phyloP scores from a whole-genome alignment of 768 basidiomycete species.

The Suillus weaverae region DNA sequence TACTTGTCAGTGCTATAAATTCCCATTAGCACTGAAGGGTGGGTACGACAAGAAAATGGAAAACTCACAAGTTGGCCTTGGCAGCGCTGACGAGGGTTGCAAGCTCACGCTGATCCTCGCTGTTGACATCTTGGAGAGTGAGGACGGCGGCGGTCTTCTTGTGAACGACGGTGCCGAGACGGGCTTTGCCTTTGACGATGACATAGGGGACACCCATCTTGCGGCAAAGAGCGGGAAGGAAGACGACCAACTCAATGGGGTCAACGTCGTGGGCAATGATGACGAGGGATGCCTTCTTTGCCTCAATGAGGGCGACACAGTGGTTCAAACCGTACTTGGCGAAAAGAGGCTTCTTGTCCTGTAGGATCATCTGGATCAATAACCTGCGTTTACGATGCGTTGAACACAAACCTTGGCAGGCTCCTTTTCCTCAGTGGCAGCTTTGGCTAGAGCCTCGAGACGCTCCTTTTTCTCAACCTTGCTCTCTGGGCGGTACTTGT shows the following conservation, averaged over 20 bases:
- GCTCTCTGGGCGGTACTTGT: constrained; percentile 95
- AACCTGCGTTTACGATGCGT: not conserved
- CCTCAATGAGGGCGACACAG: constrained; percentile 91
- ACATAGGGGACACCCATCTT: constrained; percentile 99
- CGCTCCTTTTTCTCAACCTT: constrained; percentile 98
- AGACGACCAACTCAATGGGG: constrained; percentile 98
- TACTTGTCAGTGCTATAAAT: constrained; percentile 78
- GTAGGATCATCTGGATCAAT: constrained; percentile 1
- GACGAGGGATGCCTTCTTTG: constrained; percentile 96
- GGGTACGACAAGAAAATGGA: not conserved
- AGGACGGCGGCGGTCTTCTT: constrained; percentile 97
- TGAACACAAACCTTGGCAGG: constrained; percentile 45
- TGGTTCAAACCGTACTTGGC: constrained; percentile 98
- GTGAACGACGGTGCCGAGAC: constrained; percentile 96
- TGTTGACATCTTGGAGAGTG: constrained; percentile 90
- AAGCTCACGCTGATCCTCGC: constrained; percentile 92
- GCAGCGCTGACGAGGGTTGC: constrained; percentile 89
- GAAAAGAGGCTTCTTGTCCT: constrained; percentile 95
- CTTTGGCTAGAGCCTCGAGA: constrained; percentile 74
- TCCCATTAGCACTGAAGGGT: constrained; percentile 6
- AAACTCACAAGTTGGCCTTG: constrained; percentile 94
- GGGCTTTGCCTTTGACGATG: constrained; percentile 97
- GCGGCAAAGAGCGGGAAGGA: constrained; percentile 96
- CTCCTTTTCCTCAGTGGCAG: constrained; percentile 78
- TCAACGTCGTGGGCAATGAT: constrained; percentile 98